Base-by-base conservation (phyloP, 108 stramenopile species). In the Conticribra guillardii region DNA sequence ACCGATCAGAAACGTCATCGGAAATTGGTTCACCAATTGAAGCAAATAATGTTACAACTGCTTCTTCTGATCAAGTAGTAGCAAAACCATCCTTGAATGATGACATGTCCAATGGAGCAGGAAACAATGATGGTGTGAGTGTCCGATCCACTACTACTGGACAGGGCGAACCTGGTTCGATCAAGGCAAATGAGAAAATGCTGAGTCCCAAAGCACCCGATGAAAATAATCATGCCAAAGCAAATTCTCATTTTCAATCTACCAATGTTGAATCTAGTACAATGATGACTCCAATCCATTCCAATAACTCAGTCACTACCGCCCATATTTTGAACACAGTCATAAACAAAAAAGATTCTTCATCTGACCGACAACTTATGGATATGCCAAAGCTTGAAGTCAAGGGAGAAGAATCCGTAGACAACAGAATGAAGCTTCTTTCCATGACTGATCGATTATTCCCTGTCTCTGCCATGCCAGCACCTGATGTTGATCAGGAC, bases 1-100 rank as follows among this genome's bases (percentile, higher is more conserved):
- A 56, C 54, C 60, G 55, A 32, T 74, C 67, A n/a, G 73, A 74
- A 52, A 41, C 52, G 32, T 49, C 79, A 54, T 34, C 73, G 0
- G 55, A 75, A 52, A 27, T 61, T 18, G 56, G 46, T 29, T 61
- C 60, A 22, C 74, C 69, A 7, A 9, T 8, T 26, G 45, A 51
- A 14, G 54, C n/a, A n/a, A n/a, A n/a, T n/a, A n/a, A n/a, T n/a
- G n/a, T n/a, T n/a, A n/a, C n/a, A n/a, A n/a, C n/a, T n/a, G n/a
- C n/a, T n/a, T n/a, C n/a, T n/a, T n/a, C n/a, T n/a, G n/a, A n/a
- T n/a, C n/a, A n/a, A n/a, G n/a, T n/a, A n/a, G n/a, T n/a, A n/a
- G n/a, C n/a, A n/a, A n/a, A n/a, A n/a, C n/a, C n/a, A n/a, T n/a
- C n/a, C n/a, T n/a, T n/a, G n/a, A n/a, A n/a, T n/a, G n/a, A n/a